Evolutionary conservation across 2,329 filamentous ascomycete genomes (phyloP).

Genomic region (Colletotrichum caudatum): DNA sequence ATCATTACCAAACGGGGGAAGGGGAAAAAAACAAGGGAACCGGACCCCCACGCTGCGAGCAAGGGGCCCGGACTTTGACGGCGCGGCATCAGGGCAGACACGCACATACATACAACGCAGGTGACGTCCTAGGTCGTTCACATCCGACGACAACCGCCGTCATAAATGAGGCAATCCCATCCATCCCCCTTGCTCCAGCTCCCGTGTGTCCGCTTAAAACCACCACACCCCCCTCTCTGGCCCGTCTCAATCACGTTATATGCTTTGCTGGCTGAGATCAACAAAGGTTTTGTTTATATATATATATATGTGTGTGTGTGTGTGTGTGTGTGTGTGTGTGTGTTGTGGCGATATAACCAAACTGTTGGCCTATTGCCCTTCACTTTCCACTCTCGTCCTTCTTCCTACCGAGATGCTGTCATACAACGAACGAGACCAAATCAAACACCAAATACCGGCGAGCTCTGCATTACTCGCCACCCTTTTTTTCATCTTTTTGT

Average conservation of each 20-base stretch:
- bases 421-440: conserved; percentile 19
- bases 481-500: conserved; percentile 36
- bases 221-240: background rate
- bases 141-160: conserved; percentile 7
- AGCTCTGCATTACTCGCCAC: conserved; percentile 34
- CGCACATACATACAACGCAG: background rate
- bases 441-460: conserved; percentile 23
- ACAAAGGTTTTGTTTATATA: background rate
- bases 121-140: background rate
- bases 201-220: background rate
- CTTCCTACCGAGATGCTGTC: conserved; percentile 31
- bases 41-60: conserved; percentile 15
- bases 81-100: background rate
- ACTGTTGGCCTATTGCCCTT: background rate
- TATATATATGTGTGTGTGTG: background rate
- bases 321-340: background rate
- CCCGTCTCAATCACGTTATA: background rate
- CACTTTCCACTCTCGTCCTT: conserved; percentile 1
- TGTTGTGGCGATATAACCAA: conserved; percentile 13
- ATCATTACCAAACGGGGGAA: background rate
- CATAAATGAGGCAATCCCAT: conserved; percentile 8
- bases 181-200: background rate
- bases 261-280: background rate
- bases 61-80: conserved; percentile 4
- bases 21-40: background rate